These are phyloP conservation scores for Sergeia podlipaevii DNA, from an alignment of 208 protist species.

Conservation along the genomic window DNA sequence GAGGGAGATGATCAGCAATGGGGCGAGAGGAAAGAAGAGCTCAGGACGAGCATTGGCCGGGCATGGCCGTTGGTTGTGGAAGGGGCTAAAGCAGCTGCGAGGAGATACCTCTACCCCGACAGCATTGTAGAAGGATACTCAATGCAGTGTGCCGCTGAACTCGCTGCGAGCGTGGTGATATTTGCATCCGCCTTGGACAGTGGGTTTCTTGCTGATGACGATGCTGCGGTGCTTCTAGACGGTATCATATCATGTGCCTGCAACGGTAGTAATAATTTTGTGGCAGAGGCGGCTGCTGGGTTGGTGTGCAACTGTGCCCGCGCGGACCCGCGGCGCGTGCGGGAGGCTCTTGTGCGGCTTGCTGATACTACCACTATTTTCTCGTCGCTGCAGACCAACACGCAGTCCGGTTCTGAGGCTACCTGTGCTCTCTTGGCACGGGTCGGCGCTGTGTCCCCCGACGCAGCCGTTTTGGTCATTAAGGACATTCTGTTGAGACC, in stretches of 20 bases:
- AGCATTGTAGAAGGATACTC: constrained; percentile 16
- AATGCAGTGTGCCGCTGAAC: constrained; percentile 38
- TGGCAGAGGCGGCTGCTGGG: constrained; percentile 12
- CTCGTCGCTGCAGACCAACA: too few species aligned
- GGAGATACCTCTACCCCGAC: background rate
- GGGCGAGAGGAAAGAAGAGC: background rate
- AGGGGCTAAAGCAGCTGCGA: constrained; percentile 5
- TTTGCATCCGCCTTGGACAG: constrained; percentile 25
- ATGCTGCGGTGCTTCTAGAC: constrained; percentile 11
- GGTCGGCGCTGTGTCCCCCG: too few species aligned
- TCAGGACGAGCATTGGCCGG: constrained; percentile 11
- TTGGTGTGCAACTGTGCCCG: constrained; percentile 20
- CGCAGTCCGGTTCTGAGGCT: too few species aligned
- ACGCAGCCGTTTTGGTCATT: too few species aligned
- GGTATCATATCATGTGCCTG: constrained; percentile 22
- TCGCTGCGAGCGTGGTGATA: constrained; percentile 38
- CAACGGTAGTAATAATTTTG: constrained; percentile 4
- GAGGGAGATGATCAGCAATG: constrained; percentile 5
- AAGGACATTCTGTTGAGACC: too few species aligned
- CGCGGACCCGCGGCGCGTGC: constrained; percentile 4
- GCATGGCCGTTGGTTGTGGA: constrained; percentile 11
- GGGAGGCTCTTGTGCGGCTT: constrained; percentile 8
- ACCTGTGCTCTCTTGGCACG: too few species aligned
- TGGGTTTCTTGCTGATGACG: constrained; percentile 29
- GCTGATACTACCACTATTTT: too few species aligned